A percentile compares a stretch with the other conserved stretches of the same genome.
Evolutionary conservation across 192 early-diverging fungal species (phyloP).

Genomic region (Funneliformis geosporum): DNA sequence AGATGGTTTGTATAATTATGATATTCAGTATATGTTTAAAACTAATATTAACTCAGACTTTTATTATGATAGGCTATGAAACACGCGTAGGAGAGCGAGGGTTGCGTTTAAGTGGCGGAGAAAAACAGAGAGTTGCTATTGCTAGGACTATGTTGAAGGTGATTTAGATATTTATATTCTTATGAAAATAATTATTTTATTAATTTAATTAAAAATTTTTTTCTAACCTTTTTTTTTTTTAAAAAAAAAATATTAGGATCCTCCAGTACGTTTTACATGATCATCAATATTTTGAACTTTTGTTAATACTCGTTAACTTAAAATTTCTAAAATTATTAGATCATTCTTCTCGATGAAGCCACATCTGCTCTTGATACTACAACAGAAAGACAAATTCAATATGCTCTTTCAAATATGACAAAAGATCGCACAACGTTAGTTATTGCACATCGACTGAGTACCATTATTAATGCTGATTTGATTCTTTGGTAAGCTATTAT

Average conservation of each 20-base stretch:
- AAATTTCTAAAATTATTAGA: slow-evolving; percentile 33
- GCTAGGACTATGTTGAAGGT: slow-evolving; percentile 78
- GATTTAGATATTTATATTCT: neutral
- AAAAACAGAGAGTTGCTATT: slow-evolving; percentile 90
- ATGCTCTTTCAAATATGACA: slow-evolving; percentile 74
- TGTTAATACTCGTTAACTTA: neutral
- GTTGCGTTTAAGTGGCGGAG: slow-evolving; percentile 84
- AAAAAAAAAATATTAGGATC: slow-evolving; percentile 1
- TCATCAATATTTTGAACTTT: neutral
- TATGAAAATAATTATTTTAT: neutral
- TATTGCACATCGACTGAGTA: slow-evolving; percentile 84
- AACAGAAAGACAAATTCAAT: slow-evolving; percentile 78
- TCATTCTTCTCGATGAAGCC: slow-evolving; percentile 84
- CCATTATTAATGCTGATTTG: slow-evolving; percentile 78
- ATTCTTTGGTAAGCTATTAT: slow-evolving; percentile 26
- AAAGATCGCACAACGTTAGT: slow-evolving; percentile 83
- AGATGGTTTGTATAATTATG: slow-evolving; percentile 55
- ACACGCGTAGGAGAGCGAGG: slow-evolving; percentile 73
- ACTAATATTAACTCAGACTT: neutral
- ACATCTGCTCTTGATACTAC: slow-evolving; percentile 77
- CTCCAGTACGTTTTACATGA: neutral
- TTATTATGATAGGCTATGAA: slow-evolving; percentile 43
- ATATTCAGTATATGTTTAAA: slow-evolving; percentile 16
- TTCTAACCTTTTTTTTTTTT: neutral
- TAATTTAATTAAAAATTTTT: neutral